Evolutionary conservation across 2,329 filamentous ascomycete genomes (phyloP), one percentile per base, ranked within the genome.

Genomic region (Sporothrix pallida): DNA sequence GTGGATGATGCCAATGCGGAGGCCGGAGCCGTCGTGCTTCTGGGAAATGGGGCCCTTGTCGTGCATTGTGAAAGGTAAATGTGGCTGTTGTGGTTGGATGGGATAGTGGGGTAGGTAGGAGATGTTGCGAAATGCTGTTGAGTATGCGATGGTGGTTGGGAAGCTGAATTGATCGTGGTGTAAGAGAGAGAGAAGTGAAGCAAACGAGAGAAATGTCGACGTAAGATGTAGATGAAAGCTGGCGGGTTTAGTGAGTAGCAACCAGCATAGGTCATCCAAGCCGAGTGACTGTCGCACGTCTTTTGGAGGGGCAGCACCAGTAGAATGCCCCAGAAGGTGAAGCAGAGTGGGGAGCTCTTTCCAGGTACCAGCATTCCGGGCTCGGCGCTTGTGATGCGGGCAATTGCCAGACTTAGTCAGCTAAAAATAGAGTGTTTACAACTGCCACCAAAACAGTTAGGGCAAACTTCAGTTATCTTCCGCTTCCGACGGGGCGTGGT

Each of bases 1-100:
- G 84, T 98, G 96, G 74, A 99, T 89, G 81, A 99, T 98, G 81
- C 93, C 95, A 81, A 99, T 91, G 80, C 96, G 93, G 76, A 99
- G 89, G 79, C 86, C 86, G 79, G 89, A 89, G 82, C 93, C 92
- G 81, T 91, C 86, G 82, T 89, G 86, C 78, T 87, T 84, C 80
- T 90, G 84, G 72, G 85, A 83, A 76, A 84, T 83, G n/a, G 87
- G 87, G 74, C 87, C 87, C 79, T 89, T 90, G 81, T 87, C 82
- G 74, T 85, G 85, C 82, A 86, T 84, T 56, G 12, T 77, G 67
- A 13, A 0, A 5, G n/a, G 5, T 46, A 0, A 20, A 23, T 58
- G 42, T 15, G 46, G 52, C 17, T 67, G 42, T n/a, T 7, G 52
- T 13, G 20, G n/a, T 50, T 67, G 62, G 42, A 48, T 31, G 42